Evolutionary conservation across 2,329 filamentous ascomycete genomes (phyloP).

Genomic region (Talaromyces pinophilus): DNA sequence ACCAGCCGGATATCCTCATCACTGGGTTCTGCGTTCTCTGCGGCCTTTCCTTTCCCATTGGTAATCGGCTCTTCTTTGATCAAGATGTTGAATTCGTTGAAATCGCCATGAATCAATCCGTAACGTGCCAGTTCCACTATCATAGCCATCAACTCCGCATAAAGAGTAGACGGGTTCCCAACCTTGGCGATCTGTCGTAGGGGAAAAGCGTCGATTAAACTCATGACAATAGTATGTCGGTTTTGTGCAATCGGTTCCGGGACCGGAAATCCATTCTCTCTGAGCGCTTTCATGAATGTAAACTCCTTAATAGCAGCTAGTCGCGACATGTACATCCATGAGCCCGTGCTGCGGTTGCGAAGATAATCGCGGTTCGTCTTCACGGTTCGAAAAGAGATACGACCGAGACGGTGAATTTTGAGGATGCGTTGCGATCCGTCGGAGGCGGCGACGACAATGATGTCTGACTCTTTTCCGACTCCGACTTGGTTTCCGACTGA

Average conservation of each 20-base stretch:
- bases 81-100: conserved; percentile 98
- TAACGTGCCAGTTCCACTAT: conserved; percentile 81
- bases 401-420: conserved; percentile 93
- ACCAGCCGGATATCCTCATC: conserved; percentile 57
- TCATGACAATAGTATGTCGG: conserved; percentile 95
- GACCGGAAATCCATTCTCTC: conserved; percentile 82
- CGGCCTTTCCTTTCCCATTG: conserved; percentile 41
- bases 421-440: conserved; percentile 76
- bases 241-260: conserved; percentile 86
- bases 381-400: conserved; percentile 95
- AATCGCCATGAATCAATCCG: conserved; percentile 95
- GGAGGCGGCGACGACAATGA: conserved; percentile 85
- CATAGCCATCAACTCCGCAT: conserved; percentile 85
- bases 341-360: conserved; percentile 73
- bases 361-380: conserved; percentile 96
- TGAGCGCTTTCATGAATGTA: conserved; percentile 86
- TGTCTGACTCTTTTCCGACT: conserved; percentile 96
- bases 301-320: conserved; percentile 92
- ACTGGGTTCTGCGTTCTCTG: conserved; percentile 31
- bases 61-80: conserved; percentile 69
- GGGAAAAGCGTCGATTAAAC: conserved; percentile 86
- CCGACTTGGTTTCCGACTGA: conserved; percentile 93
- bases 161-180: conserved; percentile 79
- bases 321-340: conserved; percentile 97
- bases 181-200: conserved; percentile 84